These are phyloP conservation scores for Candida glaebosa DNA, from an alignment of 805 yeast genomes.

Conservation along the genomic window DNA sequence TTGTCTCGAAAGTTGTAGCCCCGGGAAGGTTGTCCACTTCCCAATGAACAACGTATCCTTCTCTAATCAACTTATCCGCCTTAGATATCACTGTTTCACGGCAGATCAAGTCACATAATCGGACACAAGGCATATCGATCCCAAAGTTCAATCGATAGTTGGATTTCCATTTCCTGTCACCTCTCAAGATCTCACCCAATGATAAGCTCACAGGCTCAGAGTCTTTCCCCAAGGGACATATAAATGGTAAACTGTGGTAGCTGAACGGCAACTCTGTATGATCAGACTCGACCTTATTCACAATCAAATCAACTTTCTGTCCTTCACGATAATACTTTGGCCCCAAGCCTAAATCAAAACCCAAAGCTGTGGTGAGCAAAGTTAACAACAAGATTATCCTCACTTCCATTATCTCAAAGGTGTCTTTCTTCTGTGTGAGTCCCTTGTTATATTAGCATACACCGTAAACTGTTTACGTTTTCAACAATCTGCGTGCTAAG, in stretches of 20 bases:
- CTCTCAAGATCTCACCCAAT: conserved; percentile 72
- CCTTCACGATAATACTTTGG: conserved; percentile 43
- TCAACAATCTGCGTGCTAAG: no score
- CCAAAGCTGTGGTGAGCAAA: conserved; percentile 4
- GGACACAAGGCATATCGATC: conserved; percentile 60
- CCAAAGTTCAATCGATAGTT: conserved; percentile 65
- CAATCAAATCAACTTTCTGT: conserved; percentile 63
- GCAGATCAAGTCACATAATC: conserved; percentile 66
- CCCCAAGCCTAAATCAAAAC: conserved; percentile 24
- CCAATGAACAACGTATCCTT: conserved; percentile 83
- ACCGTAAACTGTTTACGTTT: no score
- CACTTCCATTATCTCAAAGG: background rate
- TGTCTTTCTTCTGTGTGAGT: background rate
- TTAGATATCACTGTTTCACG: conserved; percentile 46
- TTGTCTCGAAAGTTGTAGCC: conserved; percentile 72
- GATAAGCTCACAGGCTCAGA: conserved; percentile 60
- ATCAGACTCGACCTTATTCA: conserved; percentile 77
- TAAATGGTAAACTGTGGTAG: conserved; percentile 74
- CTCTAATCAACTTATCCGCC: conserved; percentile 59
- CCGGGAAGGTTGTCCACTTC: conserved; percentile 80
- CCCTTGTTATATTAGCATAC: no score
- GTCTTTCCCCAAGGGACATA: conserved; percentile 62
- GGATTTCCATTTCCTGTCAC: conserved; percentile 76
- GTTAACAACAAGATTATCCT: background rate
- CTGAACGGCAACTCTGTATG: conserved; percentile 73